phyloP scores from a whole-genome alignment of 2,329 filamentous ascomycete genomes.

The Cordyceps cicadae region DNA sequence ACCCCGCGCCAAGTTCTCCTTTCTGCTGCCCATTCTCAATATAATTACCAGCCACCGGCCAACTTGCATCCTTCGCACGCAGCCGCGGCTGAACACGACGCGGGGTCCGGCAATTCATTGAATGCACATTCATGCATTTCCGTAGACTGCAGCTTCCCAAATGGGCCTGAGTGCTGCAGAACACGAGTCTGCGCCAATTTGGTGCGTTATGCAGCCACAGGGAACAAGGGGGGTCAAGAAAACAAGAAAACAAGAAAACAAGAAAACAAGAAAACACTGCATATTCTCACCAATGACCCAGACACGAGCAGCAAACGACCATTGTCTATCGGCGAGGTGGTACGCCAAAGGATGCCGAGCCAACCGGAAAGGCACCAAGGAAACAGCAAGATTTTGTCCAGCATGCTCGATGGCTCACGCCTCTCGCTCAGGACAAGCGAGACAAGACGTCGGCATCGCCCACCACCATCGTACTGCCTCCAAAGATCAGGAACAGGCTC shows the following conservation, averaged over 20 bases:
- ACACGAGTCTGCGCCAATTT: neutral
- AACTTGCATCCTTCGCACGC: neutral
- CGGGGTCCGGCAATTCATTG: neutral
- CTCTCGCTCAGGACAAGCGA: neutral
- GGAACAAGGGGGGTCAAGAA: neutral
- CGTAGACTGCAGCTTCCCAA: neutral
- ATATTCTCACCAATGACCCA: neutral
- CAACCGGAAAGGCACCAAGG: neutral
- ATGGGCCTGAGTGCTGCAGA: neutral
- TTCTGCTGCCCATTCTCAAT: neutral
- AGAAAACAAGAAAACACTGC: neutral
- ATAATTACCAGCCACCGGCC: neutral
- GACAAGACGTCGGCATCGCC: neutral
- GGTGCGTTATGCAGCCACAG: neutral
- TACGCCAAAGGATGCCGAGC: too few relatives aligned
- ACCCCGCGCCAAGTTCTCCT: too few relatives aligned
- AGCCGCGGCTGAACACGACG: slow-evolving; percentile 4
- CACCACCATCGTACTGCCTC: neutral
- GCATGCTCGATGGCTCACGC: neutral
- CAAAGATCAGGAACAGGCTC: neutral
- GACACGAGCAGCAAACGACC: neutral
- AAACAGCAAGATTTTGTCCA: neutral
- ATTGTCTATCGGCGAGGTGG: neutral
- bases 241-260: too few relatives aligned
- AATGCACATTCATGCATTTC: neutral